Evolutionary conservation across 805 yeast species (phyloP), one percentile per base, ranked within the genome.

Genomic region (Kodamaea restingae): DNA sequence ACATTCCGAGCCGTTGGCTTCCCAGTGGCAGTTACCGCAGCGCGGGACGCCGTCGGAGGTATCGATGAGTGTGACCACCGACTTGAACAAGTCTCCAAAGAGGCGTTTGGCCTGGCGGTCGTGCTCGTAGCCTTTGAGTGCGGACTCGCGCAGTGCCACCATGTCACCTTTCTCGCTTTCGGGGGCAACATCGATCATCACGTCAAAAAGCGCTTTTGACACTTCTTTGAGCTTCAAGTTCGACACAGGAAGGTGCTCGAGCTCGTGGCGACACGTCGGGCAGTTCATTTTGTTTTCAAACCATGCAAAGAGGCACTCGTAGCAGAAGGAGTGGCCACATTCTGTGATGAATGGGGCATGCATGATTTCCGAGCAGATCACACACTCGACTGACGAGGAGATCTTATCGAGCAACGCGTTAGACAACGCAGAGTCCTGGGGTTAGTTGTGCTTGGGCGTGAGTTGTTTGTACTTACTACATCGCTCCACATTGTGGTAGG

Each of bases 21-120:
- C 91, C 91, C 91, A 84, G 51, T 80, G 88, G 55, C 93, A 84
- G 41, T 76, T 73, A 6, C 84, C 76, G 52, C 93, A 84, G 39
- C 91, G 60, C 0, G 84, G 76, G 7, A 84, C 85, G 2, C 88
- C 88, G 50, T 84, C 91, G 20, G 76, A 76, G 20, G 63, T 65
- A 50, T 81, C 88, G 1, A 80, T 63, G 2, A 78, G 56, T 0
- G 82, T 79, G 11, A 68, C 57, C 2, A 78, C 75, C 12, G 70
- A 53, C n/a, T 66, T 60, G 55, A 82, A 81, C 2, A 71, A 53
- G 24, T 69, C 71, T 2, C 71, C 71, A 57, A 76, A 82, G 31
- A 79, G 54, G 2, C 49, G 52, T 22, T 64, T 54, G 3, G 59
- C 58, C 17, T 57, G 48, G 3, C 51, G 35, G 45, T 78, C 84